A percentile compares a stretch with the other conserved stretches of the same genome.
phyloP scores from a whole-genome alignment of 495 filamentous ascomycete genomes.

The Hypoxylon lienhwacheense region DNA sequence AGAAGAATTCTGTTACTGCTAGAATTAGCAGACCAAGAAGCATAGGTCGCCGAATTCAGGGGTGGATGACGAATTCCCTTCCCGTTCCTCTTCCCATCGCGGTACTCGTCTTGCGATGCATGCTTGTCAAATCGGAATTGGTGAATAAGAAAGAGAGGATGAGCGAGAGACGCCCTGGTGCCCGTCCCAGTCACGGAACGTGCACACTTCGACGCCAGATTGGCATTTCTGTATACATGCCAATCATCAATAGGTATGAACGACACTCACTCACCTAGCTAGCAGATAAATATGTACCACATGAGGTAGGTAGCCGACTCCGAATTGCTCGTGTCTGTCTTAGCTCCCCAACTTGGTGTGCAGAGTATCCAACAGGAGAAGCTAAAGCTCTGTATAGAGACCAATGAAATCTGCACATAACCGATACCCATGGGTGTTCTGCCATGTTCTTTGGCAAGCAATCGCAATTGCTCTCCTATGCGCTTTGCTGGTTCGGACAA shows the following conservation, averaged over 20 bases:
- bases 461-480: slow-evolving; percentile 4
- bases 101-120: slow-evolving; percentile 9
- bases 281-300: slow-evolving; percentile 4
- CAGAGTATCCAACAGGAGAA: slow-evolving; percentile 6
- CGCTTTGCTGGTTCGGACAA: neutral
- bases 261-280: slow-evolving; percentile 8
- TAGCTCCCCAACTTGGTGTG: neutral
- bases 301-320: slow-evolving; percentile 13
- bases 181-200: slow-evolving; percentile 12
- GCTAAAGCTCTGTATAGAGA: slow-evolving; percentile 22
- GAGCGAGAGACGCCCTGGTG: slow-evolving; percentile 14
- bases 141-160: neutral
- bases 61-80: slow-evolving; percentile 4
- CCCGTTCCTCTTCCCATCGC: neutral
- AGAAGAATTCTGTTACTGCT: slow-evolving; percentile 2
- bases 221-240: slow-evolving; percentile 5
- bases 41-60: slow-evolving; percentile 13
- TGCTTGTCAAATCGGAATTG: slow-evolving; percentile 1
- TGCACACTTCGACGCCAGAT: slow-evolving; percentile 3
- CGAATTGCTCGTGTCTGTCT: neutral
- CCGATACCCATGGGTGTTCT: neutral
- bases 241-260: slow-evolving; percentile 6
- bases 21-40: slow-evolving; percentile 13
- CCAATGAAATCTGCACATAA: neutral
- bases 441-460: slow-evolving; percentile 18